Conservation (phyloP, 306 rosid genomes). For the Biancaea sappan region DNA sequence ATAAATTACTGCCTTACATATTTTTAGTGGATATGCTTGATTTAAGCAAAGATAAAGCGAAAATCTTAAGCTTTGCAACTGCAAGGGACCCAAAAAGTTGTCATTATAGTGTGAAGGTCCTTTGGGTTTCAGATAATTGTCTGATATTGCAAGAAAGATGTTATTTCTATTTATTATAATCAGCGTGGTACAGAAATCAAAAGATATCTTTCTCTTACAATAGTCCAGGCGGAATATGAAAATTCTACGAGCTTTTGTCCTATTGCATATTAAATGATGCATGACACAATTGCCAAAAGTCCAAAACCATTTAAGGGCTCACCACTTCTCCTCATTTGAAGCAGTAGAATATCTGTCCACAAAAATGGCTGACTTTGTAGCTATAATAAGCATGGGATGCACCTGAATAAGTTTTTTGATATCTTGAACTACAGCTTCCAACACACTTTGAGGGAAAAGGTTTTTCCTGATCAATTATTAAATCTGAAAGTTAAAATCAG, state of each 20-base stretch:
- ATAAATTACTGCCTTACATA: slow-evolving; percentile 6
- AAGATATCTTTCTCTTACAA: slow-evolving; percentile 18
- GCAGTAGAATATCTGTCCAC: slow-evolving; percentile 51
- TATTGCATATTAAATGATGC: slow-evolving; percentile 12
- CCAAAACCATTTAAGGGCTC: slow-evolving; percentile 38
- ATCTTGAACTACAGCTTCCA: slow-evolving; percentile 77
- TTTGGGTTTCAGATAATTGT: slow-evolving; percentile 5
- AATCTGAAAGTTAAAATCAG: slow-evolving; percentile 30
- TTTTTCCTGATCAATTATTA: slow-evolving; percentile 57
- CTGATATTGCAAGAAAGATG: slow-evolving; percentile 10
- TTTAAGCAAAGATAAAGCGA: slow-evolving; percentile 3
- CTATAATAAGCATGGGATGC: slow-evolving; percentile 82
- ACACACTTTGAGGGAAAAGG: slow-evolving; percentile 67
- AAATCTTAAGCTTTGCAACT: neutral
- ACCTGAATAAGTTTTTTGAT: slow-evolving; percentile 66
- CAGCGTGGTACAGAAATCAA: slow-evolving; percentile 19
- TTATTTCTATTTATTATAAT: slow-evolving; percentile 12
- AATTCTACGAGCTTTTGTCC: slow-evolving; percentile 23
- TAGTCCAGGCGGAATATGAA: slow-evolving; percentile 2
- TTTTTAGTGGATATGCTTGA: neutral
- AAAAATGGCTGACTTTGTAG: slow-evolving; percentile 70
- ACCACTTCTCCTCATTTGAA: slow-evolving; percentile 56
- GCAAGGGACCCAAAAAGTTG: slow-evolving; percentile 12
- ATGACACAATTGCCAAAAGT: slow-evolving; percentile 16
- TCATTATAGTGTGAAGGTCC: slow-evolving; percentile 1